Percentiles rank a stretch among this genome's conserved stretches.
Evolutionary conservation across 2,329 filamentous ascomycete species (phyloP).

Genomic region (Fusarium phyllophilum): DNA sequence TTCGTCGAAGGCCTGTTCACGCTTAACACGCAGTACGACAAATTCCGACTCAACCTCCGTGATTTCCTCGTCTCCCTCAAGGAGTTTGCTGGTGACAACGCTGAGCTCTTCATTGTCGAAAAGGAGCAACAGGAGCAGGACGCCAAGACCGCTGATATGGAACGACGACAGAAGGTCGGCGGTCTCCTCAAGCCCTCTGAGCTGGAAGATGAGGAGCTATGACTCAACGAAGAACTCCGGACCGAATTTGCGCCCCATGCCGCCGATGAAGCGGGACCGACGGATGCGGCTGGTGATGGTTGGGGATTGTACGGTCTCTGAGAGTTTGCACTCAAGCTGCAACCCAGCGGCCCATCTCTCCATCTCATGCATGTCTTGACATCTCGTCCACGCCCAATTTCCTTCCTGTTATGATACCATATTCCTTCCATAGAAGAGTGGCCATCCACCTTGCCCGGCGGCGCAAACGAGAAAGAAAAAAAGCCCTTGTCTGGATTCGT

Average conservation of each 20-base stretch:
- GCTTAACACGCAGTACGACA: conserved; percentile 87
- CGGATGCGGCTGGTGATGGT: conserved; percentile 58
- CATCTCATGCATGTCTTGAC: background rate
- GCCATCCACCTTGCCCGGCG: conserved; percentile 21
- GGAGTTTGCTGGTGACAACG: conserved; percentile 95
- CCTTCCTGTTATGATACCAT: conserved; percentile 48
- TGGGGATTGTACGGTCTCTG: conserved; percentile 74
- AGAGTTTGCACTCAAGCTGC: conserved; percentile 15
- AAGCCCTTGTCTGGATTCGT: conserved; percentile 21
- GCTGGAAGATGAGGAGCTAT: conserved; percentile 89
- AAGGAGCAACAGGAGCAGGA: conserved; percentile 91
- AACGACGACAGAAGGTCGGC: conserved; percentile 93
- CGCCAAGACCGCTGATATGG: conserved; percentile 86
- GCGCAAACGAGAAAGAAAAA: conserved; percentile 1
- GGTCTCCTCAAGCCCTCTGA: conserved; percentile 98
- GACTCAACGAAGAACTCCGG: conserved; percentile 78
- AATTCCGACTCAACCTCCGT: conserved; percentile 94
- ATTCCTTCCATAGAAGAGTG: conserved; percentile 45
- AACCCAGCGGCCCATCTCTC: background rate
- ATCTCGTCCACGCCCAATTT: conserved; percentile 38
- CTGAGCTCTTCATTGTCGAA: conserved; percentile 92
- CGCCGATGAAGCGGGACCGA: conserved; percentile 42
- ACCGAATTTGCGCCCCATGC: conserved; percentile 64
- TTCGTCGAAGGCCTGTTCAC: conserved; percentile 93
- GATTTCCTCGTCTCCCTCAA: conserved; percentile 98